Conservation (phyloP, 73 alveolate genomes). For the Blepharisma japonicum region DNA sequence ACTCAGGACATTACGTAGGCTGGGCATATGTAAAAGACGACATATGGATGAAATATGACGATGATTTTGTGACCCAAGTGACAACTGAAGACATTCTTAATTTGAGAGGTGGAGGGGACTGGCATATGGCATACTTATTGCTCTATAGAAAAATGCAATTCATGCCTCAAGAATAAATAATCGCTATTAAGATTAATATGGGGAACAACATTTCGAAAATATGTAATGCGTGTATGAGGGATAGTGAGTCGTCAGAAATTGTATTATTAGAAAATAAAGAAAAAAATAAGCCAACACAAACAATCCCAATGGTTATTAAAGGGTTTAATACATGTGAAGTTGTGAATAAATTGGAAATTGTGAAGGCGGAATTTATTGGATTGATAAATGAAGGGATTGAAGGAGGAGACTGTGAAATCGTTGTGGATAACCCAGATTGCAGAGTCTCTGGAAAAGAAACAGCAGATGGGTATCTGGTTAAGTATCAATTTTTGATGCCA, state of each 20-base stretch:
- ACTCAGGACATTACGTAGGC: conserved; percentile 98
- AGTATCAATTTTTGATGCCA: not conserved
- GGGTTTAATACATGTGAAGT: too few relatives aligned
- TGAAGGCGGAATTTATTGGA: too few relatives aligned
- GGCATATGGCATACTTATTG: conserved; percentile 98
- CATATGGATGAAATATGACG: conserved; percentile 94
- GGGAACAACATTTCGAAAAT: too few relatives aligned
- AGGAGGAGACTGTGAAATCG: not conserved
- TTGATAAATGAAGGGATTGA: conserved; percentile 6
- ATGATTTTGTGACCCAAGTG: conserved; percentile 82
- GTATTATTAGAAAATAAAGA: too few relatives aligned
- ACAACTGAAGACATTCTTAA: conserved; percentile 88
- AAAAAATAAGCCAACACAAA: too few relatives aligned
- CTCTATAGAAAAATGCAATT: conserved; percentile 91
- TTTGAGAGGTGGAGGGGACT: conserved; percentile 99
- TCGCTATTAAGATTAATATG: not conserved
- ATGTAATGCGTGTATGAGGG: too few relatives aligned
- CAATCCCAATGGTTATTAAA: too few relatives aligned
- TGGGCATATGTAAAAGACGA: conserved; percentile 94
- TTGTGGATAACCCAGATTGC: not conserved
- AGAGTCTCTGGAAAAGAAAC: not conserved
- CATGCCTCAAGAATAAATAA: not conserved
- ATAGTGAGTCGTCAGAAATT: too few relatives aligned
- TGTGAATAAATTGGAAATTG: too few relatives aligned
- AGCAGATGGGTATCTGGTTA: not conserved